Evolutionary conservation across 805 yeast species (phyloP), one percentile per base, ranked within the genome.

Genomic region (Tetrapisispora namnaoensis): DNA sequence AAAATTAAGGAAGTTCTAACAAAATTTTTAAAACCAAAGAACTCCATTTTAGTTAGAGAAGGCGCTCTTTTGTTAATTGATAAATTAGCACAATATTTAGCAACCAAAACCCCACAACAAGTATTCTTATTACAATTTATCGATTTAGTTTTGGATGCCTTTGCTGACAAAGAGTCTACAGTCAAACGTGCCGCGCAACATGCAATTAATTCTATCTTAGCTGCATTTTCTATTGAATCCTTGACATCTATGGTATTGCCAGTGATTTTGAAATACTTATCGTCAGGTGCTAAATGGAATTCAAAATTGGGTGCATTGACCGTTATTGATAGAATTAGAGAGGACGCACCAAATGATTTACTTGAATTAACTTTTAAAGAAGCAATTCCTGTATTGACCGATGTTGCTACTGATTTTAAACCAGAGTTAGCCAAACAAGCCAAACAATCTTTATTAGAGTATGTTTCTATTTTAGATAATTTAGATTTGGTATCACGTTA

Each of bases 351-450:
- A 49, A 79, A 83, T 37, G 98, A 93, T 70, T 75, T 86, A 59
- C 72, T 91, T 56, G 96, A 91, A 69, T 66, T 82, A 62, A 80
- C 82, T 57, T 91, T 91, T 67, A 80, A 82, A 52, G 78, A 76
- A 49, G 77, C 87, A 4, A 79, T 91, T 34, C 98, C 99, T 37
- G 76, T 85, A 10, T 75, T 91, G 60, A 87, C 95, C 34, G 95
- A 87, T 68, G 77, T 83, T 70, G 79, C 96, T 55, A 91, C 95
- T 49, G 99, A 91, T 66, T 88, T 93, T 77, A 91, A 91, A 73
- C 96, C 97, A 2, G 99, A 91, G 70, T 76, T 93, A 49, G 89
- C 96, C 27, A 82, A 84, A 58, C 87, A 80, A 50, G 98, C 97
- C 56, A 70, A 81, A 57, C 76, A 78, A 58, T 76, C 87, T 16